Evolutionary conservation across 805 yeast species (phyloP).

Genomic region (Saturnispora hagleri): DNA sequence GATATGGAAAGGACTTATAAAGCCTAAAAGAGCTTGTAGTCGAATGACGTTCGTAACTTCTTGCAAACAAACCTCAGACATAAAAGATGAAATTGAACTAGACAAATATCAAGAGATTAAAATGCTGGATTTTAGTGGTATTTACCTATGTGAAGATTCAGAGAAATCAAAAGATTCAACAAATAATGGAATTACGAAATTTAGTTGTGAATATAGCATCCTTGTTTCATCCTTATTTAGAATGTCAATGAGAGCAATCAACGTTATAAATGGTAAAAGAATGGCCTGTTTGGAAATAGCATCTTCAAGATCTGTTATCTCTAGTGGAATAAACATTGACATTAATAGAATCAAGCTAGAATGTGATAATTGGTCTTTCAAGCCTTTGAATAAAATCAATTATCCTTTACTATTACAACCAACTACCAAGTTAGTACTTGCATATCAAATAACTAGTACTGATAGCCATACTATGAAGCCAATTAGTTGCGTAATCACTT

Average conservation of each 20-base stretch:
- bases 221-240: background rate
- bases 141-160: background rate
- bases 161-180: background rate
- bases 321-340: background rate
- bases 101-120: background rate
- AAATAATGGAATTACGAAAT: background rate
- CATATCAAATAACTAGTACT: slow-evolving; percentile 21
- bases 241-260: slow-evolving; percentile 4
- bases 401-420: slow-evolving; percentile 26
- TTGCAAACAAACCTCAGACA: background rate
- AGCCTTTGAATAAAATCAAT: slow-evolving; percentile 14
- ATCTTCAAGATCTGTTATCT: background rate
- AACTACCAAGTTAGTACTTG: slow-evolving; percentile 16
- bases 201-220: slow-evolving; percentile 3
- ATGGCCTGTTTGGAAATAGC: slow-evolving; percentile 2
- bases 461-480: slow-evolving; percentile 23
- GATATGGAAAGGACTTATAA: background rate
- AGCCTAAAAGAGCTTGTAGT: background rate
- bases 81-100: background rate
- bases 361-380: slow-evolving; percentile 20
- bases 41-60: background rate
- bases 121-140: background rate
- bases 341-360: slow-evolving; percentile 11
- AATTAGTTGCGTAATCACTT: slow-evolving; percentile 17
- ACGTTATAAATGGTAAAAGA: background rate